Evolutionary conservation across 371 early-diverging fungal species (phyloP).

Genomic region (Thermomucor indicae-seudaticae): DNA sequence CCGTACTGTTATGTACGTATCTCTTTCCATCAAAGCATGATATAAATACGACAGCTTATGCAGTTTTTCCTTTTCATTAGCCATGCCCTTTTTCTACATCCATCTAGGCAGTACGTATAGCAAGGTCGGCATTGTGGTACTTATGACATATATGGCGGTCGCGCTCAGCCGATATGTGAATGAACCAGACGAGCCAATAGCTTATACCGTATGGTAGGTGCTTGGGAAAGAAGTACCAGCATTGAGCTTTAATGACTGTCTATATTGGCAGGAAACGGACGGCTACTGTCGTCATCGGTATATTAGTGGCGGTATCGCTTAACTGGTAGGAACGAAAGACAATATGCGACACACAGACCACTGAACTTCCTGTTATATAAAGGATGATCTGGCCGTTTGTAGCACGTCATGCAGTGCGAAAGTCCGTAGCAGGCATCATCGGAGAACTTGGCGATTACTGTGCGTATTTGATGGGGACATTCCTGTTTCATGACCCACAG

Average conservation of each 20-base stretch:
- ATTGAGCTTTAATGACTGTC: background rate
- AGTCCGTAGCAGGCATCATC: slow-evolving; percentile 36
- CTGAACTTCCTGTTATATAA: background rate
- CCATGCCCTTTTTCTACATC: slow-evolving; percentile 40
- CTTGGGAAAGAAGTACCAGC: background rate
- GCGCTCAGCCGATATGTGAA: slow-evolving; percentile 31
- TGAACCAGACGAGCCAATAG: slow-evolving; percentile 30
- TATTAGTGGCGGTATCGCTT: slow-evolving; percentile 46
- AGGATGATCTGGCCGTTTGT: slow-evolving; percentile 61
- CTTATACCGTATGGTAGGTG: slow-evolving; percentile 38
- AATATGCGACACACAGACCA: background rate
- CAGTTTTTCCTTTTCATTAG: slow-evolving; percentile 16
- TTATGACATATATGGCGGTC: slow-evolving; percentile 41
- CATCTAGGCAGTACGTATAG: slow-evolving; percentile 42
- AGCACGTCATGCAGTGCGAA: slow-evolving; percentile 55
- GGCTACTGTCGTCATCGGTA: slow-evolving; percentile 51
- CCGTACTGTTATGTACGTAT: slow-evolving; percentile 45
- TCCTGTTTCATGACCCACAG: slow-evolving; percentile 26
- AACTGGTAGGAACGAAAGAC: slow-evolving; percentile 31
- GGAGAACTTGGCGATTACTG: slow-evolving; percentile 42
- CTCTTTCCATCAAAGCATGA: background rate
- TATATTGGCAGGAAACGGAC: slow-evolving; percentile 37
- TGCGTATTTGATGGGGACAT: slow-evolving; percentile 37
- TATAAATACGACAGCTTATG: too few relatives aligned
- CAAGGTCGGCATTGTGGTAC: slow-evolving; percentile 39